Percentiles rank a stretch among this genome's conserved stretches.
Evolutionary conservation across 805 yeast genomes (phyloP).

Genomic region (Candida maesae): DNA sequence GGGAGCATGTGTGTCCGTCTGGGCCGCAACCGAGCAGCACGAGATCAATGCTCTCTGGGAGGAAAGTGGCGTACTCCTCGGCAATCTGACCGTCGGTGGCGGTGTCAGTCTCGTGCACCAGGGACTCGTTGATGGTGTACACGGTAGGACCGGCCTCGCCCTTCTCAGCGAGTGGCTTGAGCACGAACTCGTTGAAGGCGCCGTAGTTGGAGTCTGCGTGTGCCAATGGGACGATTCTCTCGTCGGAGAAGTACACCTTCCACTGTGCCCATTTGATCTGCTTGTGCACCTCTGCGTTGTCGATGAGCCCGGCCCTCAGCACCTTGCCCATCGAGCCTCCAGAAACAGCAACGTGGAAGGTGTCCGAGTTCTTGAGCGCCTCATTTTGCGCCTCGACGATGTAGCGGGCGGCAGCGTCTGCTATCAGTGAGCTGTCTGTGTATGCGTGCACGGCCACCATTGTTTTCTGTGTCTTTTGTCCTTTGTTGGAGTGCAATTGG

Average conservation of each 20-base stretch:
- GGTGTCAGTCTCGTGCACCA: conserved; percentile 53
- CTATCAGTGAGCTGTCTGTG: conserved; percentile 54
- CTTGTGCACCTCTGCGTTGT: conserved; percentile 41
- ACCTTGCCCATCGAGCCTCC: conserved; percentile 90
- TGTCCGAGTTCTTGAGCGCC: conserved; percentile 41
- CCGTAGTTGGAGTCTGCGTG: conserved; percentile 87
- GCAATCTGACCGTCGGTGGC: conserved; percentile 52
- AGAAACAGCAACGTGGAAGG: conserved; percentile 75
- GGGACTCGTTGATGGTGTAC: conserved; percentile 58
- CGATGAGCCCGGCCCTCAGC: conserved; percentile 57
- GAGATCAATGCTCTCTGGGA: conserved; percentile 59
- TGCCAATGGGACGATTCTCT: conserved; percentile 79
- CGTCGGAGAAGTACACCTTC: conserved; percentile 87
- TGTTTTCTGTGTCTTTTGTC: background rate
- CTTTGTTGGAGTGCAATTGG: too few species aligned
- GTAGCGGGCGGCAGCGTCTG: conserved; percentile 61
- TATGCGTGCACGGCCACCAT: conserved; percentile 39
- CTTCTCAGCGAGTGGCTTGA: conserved; percentile 34
- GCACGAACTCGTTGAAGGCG: conserved; percentile 54
- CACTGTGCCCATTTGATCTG: conserved; percentile 65
- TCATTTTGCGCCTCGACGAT: conserved; percentile 59
- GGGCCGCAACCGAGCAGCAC: conserved; percentile 89
- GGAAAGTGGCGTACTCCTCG: conserved; percentile 50
- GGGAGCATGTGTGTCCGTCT: conserved; percentile 92
- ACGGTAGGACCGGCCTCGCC: conserved; percentile 51